Percentiles rank a stretch among this genome's conserved stretches.
Conservation (phyloP, 495 filamentous ascomycete species). For the Podospora appendiculata region DNA sequence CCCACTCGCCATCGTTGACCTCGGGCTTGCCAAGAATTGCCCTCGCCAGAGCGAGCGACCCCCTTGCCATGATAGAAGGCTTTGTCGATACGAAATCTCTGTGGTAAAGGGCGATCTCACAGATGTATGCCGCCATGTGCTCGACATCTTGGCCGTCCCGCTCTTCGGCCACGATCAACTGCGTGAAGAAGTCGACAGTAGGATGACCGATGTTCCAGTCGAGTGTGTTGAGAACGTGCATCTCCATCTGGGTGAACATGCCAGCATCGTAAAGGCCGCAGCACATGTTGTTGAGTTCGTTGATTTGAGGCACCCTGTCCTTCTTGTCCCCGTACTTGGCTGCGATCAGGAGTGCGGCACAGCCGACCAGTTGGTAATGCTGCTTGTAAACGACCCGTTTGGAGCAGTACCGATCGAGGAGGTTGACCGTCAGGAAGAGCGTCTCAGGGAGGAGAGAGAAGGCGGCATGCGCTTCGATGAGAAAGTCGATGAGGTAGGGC, state of each 20-base stretch:
- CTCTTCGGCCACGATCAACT: slow-evolving; percentile 59
- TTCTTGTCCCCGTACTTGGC: slow-evolving; percentile 99
- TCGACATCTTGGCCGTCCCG: slow-evolving; percentile 81
- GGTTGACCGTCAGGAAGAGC: slow-evolving; percentile 90
- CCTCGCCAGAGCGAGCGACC: slow-evolving; percentile 75
- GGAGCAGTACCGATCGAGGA: slow-evolving; percentile 96
- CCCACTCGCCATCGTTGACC: slow-evolving; percentile 68
- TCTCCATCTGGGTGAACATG: slow-evolving; percentile 99
- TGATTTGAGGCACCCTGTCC: slow-evolving; percentile 89
- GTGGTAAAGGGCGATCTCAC: slow-evolving; percentile 91
- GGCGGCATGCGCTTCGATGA: slow-evolving; percentile 92
- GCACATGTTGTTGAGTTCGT: slow-evolving; percentile 97
- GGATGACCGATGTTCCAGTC: slow-evolving; percentile 94
- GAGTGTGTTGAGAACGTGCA: slow-evolving; percentile 97
- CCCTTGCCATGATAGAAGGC: slow-evolving; percentile 83
- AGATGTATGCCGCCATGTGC: slow-evolving; percentile 88
- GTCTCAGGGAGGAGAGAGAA: slow-evolving; percentile 93
- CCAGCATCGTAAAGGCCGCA: slow-evolving; percentile 97
- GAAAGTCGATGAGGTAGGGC: slow-evolving; percentile 95
- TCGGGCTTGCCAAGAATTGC: slow-evolving; percentile 79
- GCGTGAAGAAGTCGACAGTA: slow-evolving; percentile 86
- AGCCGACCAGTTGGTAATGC: slow-evolving; percentile 97
- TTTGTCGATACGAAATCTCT: slow-evolving; percentile 88
- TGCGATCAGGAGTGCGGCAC: slow-evolving; percentile 90
- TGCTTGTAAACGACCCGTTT: slow-evolving; percentile 98